These are phyloP conservation scores for Melaleuca alternifolia DNA, from an alignment of 345 rosid species.

Conservation along the genomic window DNA sequence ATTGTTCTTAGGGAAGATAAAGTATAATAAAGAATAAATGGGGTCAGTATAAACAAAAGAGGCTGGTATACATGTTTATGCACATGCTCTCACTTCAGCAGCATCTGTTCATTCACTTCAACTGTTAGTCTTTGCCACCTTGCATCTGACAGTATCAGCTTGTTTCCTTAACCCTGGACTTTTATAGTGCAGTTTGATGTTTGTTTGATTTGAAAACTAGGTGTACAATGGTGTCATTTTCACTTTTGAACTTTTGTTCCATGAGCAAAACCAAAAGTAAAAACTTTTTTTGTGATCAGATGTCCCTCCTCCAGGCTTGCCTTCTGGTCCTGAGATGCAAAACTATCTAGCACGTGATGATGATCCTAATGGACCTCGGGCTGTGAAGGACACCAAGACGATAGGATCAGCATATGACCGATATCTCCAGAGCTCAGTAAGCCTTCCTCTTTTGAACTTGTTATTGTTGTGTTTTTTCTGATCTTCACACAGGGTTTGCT, in stretches of 20 bases:
- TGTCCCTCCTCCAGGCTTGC: slow-evolving; percentile 26
- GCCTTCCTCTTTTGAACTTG: background rate
- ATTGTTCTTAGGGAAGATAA: background rate
- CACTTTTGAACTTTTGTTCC: background rate
- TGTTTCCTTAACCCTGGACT: background rate
- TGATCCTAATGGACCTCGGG: slow-evolving; percentile 30
- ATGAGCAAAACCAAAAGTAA: background rate
- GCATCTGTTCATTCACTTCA: background rate
- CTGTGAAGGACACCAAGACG: slow-evolving; percentile 60
- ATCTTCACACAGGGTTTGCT: background rate
- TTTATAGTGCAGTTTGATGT: background rate
- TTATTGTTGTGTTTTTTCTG: background rate
- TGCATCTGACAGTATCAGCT: background rate
- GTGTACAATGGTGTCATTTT: background rate
- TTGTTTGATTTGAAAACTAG: background rate
- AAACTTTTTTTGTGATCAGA: slow-evolving; percentile 13
- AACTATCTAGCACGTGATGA: slow-evolving; percentile 46
- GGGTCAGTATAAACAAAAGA: background rate
- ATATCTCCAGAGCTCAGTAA: slow-evolving; percentile 55
- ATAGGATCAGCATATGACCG: slow-evolving; percentile 78
- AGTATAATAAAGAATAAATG: background rate
- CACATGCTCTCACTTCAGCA: background rate
- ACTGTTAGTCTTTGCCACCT: background rate
- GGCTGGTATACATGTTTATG: background rate
- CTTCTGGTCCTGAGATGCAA: slow-evolving; percentile 37